Evolutionary conservation across 2,329 filamentous ascomycete genomes (phyloP).

Genomic region (Colletotrichum agaves): DNA sequence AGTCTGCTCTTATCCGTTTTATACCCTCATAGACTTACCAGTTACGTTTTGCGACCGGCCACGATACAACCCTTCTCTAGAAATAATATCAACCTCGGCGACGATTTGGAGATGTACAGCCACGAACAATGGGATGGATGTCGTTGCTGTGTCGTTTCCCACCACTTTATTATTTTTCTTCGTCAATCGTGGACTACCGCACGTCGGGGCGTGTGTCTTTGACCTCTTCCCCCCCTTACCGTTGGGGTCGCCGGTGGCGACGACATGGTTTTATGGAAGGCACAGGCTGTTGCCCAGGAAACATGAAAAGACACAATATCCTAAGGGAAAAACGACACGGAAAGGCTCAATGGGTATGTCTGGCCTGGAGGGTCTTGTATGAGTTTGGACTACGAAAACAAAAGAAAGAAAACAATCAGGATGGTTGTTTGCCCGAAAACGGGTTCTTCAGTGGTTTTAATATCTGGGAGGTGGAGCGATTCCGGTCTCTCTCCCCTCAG

Average conservation of each 20-base stretch:
- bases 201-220: neutral
- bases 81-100: constrained; percentile 26
- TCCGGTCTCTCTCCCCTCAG: neutral
- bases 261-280: neutral
- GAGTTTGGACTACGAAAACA: constrained; percentile 28
- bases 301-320: neutral
- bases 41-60: constrained; percentile 34
- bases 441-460: neutral
- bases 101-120: constrained; percentile 3
- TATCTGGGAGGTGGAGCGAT: neutral
- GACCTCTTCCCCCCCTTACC: neutral
- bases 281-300: constrained; percentile 3
- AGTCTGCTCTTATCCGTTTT: constrained; percentile 34
- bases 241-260: neutral
- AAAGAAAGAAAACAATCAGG: constrained; percentile 6
- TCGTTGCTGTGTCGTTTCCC: constrained; percentile 13
- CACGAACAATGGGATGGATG: constrained; percentile 5
- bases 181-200: constrained; percentile 11
- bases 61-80: constrained; percentile 15
- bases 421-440: neutral
- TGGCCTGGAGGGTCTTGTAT: constrained; percentile 6
- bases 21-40: constrained; percentile 40
- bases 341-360: neutral
- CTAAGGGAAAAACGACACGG: neutral
- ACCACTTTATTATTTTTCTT: constrained; percentile 1